Base-by-base conservation (phyloP, 768 basidiomycete genomes). In the Rhizopogon roseolus region DNA sequence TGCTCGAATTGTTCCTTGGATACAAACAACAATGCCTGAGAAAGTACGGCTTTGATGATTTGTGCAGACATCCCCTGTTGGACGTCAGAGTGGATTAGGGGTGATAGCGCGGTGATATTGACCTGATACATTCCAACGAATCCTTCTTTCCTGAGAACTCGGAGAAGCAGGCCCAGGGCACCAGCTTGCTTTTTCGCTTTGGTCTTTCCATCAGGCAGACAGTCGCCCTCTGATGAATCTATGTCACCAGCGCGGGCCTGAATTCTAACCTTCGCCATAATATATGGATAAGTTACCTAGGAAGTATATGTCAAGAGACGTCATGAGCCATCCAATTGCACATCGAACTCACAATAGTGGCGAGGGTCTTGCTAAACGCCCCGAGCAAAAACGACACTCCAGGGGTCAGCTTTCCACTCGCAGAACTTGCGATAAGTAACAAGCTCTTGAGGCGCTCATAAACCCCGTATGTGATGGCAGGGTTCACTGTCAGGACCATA, bases 1-100 rank as follows among this genome's bases (percentile, higher is more conserved):
- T 81, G 82, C 67, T 99, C 97, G 62, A 99, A 95, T 64, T 94
- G 90, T 64, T 98, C 96, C 72, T 99, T 99, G 58, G 93, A 91
- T 75, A 96, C 88, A 76, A 99, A 99, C 50, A 98, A 73, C 58
- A 99, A 77, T 2, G 94, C 96, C 69, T 99, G 97, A 7, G 93
- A 90, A 13, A 99, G 72, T 11, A 98, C 95, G 0, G 96, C 97
- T 69, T 99, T 99, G 49, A 84, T 79, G 54, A 98, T 94, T 69
- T 99, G 97, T 0, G 97, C 95, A 59, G 88, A 79, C 90, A 99
- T 95, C 10, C 97, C 97, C 88, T 95, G 69, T 44, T 56, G 45
- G 50, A 36, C 25, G 38, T 39, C 29, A 42, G 10, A 40, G n/a
- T 53, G 54, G 25, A 50, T 13, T 42, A n/a, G n/a, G 34, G 44